phyloP scores from a whole-genome alignment of 108 stramenopile species.

The Nitzschia sp. region DNA sequence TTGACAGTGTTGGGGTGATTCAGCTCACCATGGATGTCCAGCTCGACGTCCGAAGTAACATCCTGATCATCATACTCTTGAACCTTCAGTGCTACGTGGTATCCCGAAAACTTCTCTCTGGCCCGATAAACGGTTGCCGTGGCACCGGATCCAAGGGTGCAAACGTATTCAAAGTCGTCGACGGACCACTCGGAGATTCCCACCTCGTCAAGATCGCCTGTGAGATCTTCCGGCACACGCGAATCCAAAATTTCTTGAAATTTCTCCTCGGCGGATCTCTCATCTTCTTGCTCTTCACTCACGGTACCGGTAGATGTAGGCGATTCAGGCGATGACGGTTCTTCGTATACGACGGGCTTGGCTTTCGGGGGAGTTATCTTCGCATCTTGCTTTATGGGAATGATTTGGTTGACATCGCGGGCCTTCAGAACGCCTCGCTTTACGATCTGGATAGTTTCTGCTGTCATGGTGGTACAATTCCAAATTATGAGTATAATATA shows the following conservation, averaged over 20 bases:
- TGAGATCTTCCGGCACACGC: neutral
- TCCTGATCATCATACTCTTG: constrained; percentile 17
- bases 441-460: neutral
- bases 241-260: neutral
- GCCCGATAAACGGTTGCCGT: constrained; percentile 20
- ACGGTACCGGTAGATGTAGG: no score
- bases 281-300: no score
- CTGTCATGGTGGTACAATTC: no score
- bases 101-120: constrained; percentile 9
- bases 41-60: neutral
- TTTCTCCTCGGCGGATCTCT: neutral
- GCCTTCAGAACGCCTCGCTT: neutral
- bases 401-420: neutral
- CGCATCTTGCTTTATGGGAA: neutral
- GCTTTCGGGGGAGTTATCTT: no score
- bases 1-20: constrained; percentile 16
- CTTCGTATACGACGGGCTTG: no score
- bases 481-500: no score
- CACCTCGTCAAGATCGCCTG: neutral
- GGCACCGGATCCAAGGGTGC: constrained; percentile 17
- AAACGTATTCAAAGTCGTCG: constrained; percentile 22
- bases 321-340: no score
- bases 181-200: neutral
- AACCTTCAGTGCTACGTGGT: constrained; percentile 22
- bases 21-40: constrained; percentile 23